Evolutionary conservation across 2,329 filamentous ascomycete genomes (phyloP), one percentile per base, ranked within the genome.

Genomic region (Bipolaris sorokiniana): DNA sequence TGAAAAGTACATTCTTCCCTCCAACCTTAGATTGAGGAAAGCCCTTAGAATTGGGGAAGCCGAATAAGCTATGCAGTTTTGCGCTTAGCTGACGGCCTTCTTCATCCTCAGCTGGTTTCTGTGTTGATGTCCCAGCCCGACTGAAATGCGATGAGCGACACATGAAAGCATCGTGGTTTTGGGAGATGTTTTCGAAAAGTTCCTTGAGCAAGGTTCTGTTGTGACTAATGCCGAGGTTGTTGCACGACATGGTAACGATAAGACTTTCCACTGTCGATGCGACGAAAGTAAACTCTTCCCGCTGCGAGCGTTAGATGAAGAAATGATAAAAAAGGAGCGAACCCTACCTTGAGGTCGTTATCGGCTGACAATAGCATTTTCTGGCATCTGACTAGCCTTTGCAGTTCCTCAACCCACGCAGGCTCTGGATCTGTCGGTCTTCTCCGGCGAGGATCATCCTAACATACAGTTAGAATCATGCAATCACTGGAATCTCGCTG

Each of bases 21-120:
- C 67, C 71, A 18, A 62, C 60, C 0, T 65, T 59, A 2, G 80
- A 77, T 5, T 86, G 77, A 0, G 87, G 84, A n/a, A 84, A 82
- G 16, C 90, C 90, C 23, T 26, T 26, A 7, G 23, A 26, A 26
- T 7, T 26, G 7, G 23, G 23, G n/a, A 84, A 82, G 16, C 90
- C 90, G 61, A 86, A 88, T 26, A 91, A 78, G 61, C 85, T 86
- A 71, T 92, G 89, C 22, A 93, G 77, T 69, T 88, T 89, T 22
- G 90, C 90, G 61, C 86, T 88, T 62, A 84, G 79, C 76, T 91
- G 90, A 28, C 84, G 83, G 33, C 80, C 69, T 48, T 78, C 72
- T 23, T 76, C 76, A 11, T 76, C 79, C 7, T 72, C 62, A 3
- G 78, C 78, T 7, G 76, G 66, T 37, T 60, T 67, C 52, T 81